These are phyloP conservation scores for Aristolochia contorta DNA, from an alignment of 164 flowering plant genomes.

Conservation along the genomic window DNA sequence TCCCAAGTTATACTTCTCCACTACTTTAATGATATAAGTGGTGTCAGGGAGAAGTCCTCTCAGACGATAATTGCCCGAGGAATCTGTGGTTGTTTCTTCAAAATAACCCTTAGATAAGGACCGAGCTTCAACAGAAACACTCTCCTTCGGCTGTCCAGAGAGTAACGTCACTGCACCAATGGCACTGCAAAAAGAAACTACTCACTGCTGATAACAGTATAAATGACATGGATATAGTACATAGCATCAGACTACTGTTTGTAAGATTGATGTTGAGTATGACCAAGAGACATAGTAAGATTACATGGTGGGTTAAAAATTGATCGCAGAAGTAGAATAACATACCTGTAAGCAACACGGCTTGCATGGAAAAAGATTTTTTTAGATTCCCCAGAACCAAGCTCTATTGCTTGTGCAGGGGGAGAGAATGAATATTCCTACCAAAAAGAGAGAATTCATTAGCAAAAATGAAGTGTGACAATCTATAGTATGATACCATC, in stretches of 20 bases:
- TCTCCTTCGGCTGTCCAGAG: constrained; percentile 89
- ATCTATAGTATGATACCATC: background rate
- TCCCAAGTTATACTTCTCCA: constrained; percentile 39
- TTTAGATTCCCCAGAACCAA: constrained; percentile 84
- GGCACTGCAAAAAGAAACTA: constrained; percentile 42
- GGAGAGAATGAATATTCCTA: constrained; percentile 97
- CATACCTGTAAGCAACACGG: constrained; percentile 97
- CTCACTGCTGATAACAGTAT: background rate
- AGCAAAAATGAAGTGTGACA: background rate
- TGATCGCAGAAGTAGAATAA: background rate
- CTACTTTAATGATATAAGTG: constrained; percentile 59
- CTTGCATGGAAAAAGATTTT: constrained; percentile 75
- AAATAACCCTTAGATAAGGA: constrained; percentile 83
- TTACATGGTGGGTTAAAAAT: background rate
- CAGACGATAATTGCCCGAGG: constrained; percentile 70
- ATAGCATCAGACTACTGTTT: background rate
- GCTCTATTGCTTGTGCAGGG: constrained; percentile 85
- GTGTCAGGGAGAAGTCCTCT: constrained; percentile 89
- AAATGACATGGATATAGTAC: background rate
- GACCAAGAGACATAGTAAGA: background rate
- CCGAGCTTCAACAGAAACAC: constrained; percentile 82
- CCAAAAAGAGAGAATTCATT: background rate
- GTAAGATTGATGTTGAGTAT: background rate
- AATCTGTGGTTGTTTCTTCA: constrained; percentile 80
- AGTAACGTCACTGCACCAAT: constrained; percentile 69